These are phyloP conservation scores for Wallacemonas sp. DNA, from an alignment of 208 protist species.

Conservation along the genomic window DNA sequence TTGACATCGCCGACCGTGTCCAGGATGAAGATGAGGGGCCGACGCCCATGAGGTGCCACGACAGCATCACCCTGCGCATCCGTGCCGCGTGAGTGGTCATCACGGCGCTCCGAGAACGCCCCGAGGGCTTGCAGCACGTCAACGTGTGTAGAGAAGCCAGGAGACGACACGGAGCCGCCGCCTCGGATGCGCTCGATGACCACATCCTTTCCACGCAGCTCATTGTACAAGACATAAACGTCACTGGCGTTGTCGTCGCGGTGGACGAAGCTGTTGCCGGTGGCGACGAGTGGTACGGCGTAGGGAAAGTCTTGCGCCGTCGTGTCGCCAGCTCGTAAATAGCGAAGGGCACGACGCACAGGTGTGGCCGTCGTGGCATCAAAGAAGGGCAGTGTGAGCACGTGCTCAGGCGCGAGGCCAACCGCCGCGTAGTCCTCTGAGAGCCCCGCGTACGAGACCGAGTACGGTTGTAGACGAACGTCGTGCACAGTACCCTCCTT, in stretches of 20 bases:
- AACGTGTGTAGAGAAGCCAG: no score
- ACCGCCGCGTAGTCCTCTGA: conserved; percentile 53
- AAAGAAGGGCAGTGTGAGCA: conserved; percentile 13
- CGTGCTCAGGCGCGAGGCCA: conserved; percentile 51
- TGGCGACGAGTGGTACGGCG: conserved; percentile 43
- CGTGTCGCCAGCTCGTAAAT: background rate
- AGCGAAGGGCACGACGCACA: background rate
- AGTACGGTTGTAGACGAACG: conserved; percentile 32
- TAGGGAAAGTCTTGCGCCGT: conserved; percentile 60
- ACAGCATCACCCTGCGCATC: no score
- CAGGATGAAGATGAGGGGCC: conserved; percentile 67
- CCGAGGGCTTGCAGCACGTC: no score
- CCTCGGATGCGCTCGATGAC: conserved; percentile 57
- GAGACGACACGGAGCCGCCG: no score
- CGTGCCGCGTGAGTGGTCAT: conserved; percentile 1
- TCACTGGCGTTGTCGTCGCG: conserved; percentile 43
- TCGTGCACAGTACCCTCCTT: background rate
- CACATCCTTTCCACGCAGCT: conserved; percentile 53
- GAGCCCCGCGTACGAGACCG: conserved; percentile 57
- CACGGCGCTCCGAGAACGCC: no score
- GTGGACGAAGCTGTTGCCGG: conserved; percentile 53
- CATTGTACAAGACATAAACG: conserved; percentile 46
- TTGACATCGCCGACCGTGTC: conserved; percentile 61
- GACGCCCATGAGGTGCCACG: no score
- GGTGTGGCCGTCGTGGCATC: background rate